These are phyloP conservation scores for Ustulina deusta DNA, from an alignment of 2,329 filamentous ascomycete species.

Conservation along the genomic window DNA sequence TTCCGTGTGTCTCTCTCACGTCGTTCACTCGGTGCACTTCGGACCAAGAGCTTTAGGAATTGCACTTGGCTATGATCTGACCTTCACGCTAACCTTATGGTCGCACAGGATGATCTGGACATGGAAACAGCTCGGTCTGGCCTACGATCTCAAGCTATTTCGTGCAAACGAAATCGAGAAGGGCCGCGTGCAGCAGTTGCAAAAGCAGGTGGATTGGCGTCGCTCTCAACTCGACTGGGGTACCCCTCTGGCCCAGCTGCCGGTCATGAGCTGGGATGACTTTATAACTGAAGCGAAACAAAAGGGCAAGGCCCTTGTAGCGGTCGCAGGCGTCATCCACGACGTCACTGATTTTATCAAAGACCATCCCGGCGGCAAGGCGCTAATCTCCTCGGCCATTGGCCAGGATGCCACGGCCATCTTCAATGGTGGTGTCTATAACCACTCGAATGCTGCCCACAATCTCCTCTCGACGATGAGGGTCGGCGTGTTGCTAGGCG, in stretches of 20 bases:
- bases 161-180: slow-evolving; percentile 87
- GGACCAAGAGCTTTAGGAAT: no score
- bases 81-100: no score
- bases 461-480: slow-evolving; percentile 76
- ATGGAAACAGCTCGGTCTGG: slow-evolving; percentile 75
- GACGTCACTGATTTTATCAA: slow-evolving; percentile 75
- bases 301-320: slow-evolving; percentile 72
- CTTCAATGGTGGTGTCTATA: slow-evolving; percentile 77
- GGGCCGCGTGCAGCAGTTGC: slow-evolving; percentile 73
- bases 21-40: no score
- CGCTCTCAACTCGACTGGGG: slow-evolving; percentile 74
- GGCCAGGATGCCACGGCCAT: slow-evolving; percentile 77
- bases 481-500: slow-evolving; percentile 74
- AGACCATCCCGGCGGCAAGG: slow-evolving; percentile 75
- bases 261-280: slow-evolving; percentile 66
- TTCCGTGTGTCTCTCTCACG: no score
- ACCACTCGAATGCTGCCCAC: slow-evolving; percentile 75
- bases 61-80: no score
- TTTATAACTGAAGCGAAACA: slow-evolving; percentile 72
- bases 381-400: slow-evolving; percentile 72
- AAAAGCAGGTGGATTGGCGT: slow-evolving; percentile 77
- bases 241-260: slow-evolving; percentile 67
- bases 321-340: slow-evolving; percentile 73
- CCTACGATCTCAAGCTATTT: slow-evolving; percentile 87
- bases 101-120: no score